Conservation (phyloP, 2,329 filamentous ascomycete genomes). For the Tothia fuscella region DNA sequence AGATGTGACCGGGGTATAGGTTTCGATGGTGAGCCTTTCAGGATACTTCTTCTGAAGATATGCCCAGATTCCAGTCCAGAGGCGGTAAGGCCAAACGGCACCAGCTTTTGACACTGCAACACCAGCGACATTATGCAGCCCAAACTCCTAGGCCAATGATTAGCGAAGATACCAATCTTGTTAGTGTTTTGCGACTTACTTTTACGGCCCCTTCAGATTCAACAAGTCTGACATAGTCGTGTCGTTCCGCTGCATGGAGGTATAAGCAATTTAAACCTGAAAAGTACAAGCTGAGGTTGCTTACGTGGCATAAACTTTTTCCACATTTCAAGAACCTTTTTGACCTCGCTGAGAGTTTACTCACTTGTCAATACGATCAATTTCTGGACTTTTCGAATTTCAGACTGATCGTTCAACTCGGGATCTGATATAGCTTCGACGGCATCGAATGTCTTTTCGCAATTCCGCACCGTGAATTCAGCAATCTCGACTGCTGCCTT, state of each 20-base stretch:
- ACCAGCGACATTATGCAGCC: not conserved
- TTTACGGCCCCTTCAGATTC: too few species aligned
- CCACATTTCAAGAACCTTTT: not conserved
- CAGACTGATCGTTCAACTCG: not conserved
- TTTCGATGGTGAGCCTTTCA: not conserved
- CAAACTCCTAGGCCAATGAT: not conserved
- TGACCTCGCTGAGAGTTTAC: not conserved
- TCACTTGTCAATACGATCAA: not conserved
- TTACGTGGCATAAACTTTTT: not conserved
- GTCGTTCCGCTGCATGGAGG: too few species aligned
- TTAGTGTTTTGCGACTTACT: too few species aligned
- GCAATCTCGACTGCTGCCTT: not conserved
- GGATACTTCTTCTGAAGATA: not conserved
- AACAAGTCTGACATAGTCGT: too few species aligned
- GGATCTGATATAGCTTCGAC: not conserved
- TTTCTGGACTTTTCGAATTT: not conserved
- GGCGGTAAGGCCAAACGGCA: not conserved
- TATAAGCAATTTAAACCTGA: too few species aligned
- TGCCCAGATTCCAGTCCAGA: not conserved
- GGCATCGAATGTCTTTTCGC: not conserved
- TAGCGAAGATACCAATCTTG: too few species aligned
- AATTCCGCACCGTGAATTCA: not conserved
- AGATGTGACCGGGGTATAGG: not conserved
- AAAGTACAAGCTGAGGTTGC: too few species aligned
- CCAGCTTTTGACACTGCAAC: not conserved